A percentile compares a stretch with the other conserved stretches of the same genome.
These are phyloP conservation scores for Penicillium freii DNA, from an alignment of 2,329 filamentous ascomycete species.

Conservation along the genomic window DNA sequence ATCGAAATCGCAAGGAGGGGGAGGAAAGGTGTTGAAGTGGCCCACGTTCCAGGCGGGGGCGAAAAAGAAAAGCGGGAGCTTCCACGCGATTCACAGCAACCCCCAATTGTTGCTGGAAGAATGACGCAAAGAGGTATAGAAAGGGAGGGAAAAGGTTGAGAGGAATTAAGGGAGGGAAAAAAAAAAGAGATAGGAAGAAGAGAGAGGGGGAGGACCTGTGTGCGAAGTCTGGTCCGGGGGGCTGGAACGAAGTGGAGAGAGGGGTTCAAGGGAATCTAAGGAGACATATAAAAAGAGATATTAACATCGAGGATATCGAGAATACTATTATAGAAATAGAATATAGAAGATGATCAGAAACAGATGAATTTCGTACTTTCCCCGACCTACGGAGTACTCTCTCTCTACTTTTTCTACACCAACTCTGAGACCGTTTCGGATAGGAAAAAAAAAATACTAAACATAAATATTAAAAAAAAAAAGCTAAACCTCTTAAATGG, in stretches of 20 bases:
- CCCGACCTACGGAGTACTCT: background rate
- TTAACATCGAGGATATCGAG: no score
- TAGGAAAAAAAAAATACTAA: background rate
- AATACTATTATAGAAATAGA: background rate
- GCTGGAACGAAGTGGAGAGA: slow-evolving; percentile 23
- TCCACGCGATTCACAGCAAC: slow-evolving; percentile 8
- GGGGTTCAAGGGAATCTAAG: slow-evolving; percentile 2
- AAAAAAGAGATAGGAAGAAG: slow-evolving; percentile 2
- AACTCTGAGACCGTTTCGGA: slow-evolving; percentile 1
- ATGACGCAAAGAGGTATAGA: background rate
- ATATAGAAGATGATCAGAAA: background rate
- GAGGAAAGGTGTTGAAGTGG: slow-evolving; percentile 10
- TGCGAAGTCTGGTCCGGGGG: slow-evolving; percentile 22
- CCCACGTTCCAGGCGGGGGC: slow-evolving; percentile 15
- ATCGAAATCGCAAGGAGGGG: slow-evolving; percentile 5
- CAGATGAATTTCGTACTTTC: background rate
- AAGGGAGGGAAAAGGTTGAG: background rate
- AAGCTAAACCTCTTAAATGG: background rate
- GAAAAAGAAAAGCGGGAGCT: slow-evolving; percentile 11
- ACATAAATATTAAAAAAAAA: background rate
- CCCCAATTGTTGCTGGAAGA: slow-evolving; percentile 4
- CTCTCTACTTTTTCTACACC: background rate
- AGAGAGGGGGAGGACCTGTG: slow-evolving; percentile 9
- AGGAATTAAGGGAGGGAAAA: background rate
- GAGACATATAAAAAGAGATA: background rate